Evolutionary conservation across 1,284 basidiomycete genomes (phyloP).

Genomic region (Neolentinus lepideus): DNA sequence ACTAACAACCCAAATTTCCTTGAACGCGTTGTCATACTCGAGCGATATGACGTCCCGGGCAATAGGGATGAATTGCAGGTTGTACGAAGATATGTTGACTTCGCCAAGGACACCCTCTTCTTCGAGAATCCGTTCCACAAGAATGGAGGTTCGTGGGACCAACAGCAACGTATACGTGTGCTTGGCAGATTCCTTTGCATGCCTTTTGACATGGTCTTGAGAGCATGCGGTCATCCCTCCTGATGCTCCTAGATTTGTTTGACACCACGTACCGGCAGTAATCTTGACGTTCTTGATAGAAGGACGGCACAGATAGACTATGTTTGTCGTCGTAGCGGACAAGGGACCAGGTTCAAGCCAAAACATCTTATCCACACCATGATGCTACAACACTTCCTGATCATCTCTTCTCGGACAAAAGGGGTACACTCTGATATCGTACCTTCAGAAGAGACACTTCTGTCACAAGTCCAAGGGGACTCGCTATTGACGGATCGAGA

Average conservation of each 20-base stretch:
- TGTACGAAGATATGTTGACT: slow-evolving; percentile 79
- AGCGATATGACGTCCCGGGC: slow-evolving; percentile 88
- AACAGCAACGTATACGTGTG: slow-evolving; percentile 88
- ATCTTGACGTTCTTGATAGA: slow-evolving; percentile 81
- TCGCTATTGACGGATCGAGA: slow-evolving; percentile 82
- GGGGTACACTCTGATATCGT: slow-evolving; percentile 9
- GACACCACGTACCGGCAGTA: slow-evolving; percentile 71
- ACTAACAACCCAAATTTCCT: slow-evolving; percentile 81
- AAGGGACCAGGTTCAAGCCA: slow-evolving; percentile 92
- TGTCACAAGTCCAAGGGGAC: slow-evolving; percentile 88
- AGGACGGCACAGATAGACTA: slow-evolving; percentile 92
- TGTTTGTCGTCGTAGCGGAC: slow-evolving; percentile 78
- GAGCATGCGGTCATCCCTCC: not conserved
- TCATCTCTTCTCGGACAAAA: not conserved
- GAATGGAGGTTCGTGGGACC: slow-evolving; percentile 82
- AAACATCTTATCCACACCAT: slow-evolving; percentile 99
- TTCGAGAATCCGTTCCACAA: slow-evolving; percentile 79
- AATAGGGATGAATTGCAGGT: slow-evolving; percentile 89
- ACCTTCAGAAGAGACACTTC: slow-evolving; percentile 93
- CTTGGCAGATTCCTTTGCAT: slow-evolving; percentile 57
- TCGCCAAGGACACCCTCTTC: slow-evolving; percentile 92
- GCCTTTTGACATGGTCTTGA: slow-evolving; percentile 78
- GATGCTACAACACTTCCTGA: slow-evolving; percentile 52
- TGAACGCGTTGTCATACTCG: slow-evolving; percentile 79
- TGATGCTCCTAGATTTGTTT: slow-evolving; percentile 7